Evolutionary conservation across 2,329 filamentous ascomycete species (phyloP), one percentile per base, ranked within the genome.

Genomic region (Colletotrichum brevisporum): DNA sequence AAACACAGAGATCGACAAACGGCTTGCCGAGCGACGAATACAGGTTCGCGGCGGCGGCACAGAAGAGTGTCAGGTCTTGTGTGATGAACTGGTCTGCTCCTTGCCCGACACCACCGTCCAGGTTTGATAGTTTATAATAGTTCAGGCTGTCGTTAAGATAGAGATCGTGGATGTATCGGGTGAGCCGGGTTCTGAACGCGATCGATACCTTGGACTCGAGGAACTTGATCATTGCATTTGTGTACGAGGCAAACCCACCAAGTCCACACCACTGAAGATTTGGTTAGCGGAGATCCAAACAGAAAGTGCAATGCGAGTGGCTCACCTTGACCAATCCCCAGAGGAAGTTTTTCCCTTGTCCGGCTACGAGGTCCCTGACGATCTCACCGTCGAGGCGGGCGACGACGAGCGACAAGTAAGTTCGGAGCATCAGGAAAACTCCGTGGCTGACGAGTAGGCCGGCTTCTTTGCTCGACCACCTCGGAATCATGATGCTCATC

Each of bases 141-240:
- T 97, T 97, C 72, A 97, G 89, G 74, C 96, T 94, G 65, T 97
- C 92, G 78, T 97, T 97, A 16, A 99, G 88, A 76, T 99, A 99
- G 9, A 99, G 84, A 76, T 99, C 96, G 80, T 99, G 96, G 62
- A 99, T 97, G 79, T 99, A 99, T 74, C 96, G 87, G 2, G 96
- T 99, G 15, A 99, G 86, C 12, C 96, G 90, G 5, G 96, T 99
- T 50, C 96, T 91, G 86, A 99, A 99, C 41, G 97, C 95, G 73
- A 99, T 99, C 6, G 95, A 97, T 62, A 99, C 94, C 83, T 99
- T 99, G 58, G 94, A 95, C 81, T 99, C 95, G 71, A 99, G 87
- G 82, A 93, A 99, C 81, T 98, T 98, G 85, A 99, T 99, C 92
- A 97, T 98, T 63, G 95, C 94, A 80, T 99, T 99, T 58, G 95